These are phyloP conservation scores for Zoysia matrella DNA, from an alignment of 202 grass and related monocot species.

Conservation along the genomic window DNA sequence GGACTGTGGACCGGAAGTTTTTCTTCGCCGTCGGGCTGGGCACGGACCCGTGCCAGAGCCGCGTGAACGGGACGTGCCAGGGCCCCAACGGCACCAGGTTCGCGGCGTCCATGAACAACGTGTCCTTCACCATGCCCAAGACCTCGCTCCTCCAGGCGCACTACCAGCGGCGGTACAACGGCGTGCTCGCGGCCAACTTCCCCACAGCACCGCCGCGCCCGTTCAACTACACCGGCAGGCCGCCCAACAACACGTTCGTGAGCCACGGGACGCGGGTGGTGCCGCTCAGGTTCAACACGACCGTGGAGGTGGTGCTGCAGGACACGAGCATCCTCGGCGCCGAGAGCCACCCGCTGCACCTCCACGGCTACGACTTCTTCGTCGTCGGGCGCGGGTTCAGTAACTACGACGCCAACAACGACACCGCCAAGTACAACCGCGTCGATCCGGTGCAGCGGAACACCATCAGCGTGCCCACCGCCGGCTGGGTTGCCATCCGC, in stretches of 20 bases:
- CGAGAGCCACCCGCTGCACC: conserved; percentile 77
- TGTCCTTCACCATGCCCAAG: conserved; percentile 58
- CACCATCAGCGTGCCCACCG: conserved; percentile 68
- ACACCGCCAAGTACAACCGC: conserved; percentile 60
- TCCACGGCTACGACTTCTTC: conserved; percentile 76
- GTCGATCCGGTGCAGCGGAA: conserved; percentile 71
- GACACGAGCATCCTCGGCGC: conserved; percentile 57
- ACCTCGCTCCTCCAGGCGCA: conserved; percentile 68
- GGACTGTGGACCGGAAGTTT: conserved; percentile 50
- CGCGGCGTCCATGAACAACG: conserved; percentile 73
- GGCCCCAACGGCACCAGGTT: conserved; percentile 56
- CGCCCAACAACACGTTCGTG: conserved; percentile 69
- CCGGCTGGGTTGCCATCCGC: conserved; percentile 68
- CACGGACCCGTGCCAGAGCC: conserved; percentile 53
- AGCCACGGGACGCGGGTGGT: conserved; percentile 59
- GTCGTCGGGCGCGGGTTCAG: conserved; percentile 61
- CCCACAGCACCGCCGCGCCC: conserved; percentile 28
- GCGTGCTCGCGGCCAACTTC: conserved; percentile 63
- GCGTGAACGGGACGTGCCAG: conserved; percentile 62
- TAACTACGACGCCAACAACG: conserved; percentile 56
- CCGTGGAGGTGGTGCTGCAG: conserved; percentile 78
- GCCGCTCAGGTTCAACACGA: conserved; percentile 51
- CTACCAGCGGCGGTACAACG: conserved; percentile 48
- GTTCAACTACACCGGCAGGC: conserved; percentile 78
- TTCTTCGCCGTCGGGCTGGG: conserved; percentile 86